phyloP scores from a whole-genome alignment of 164 flowering plant genomes.

The Magnolia officinalis region DNA sequence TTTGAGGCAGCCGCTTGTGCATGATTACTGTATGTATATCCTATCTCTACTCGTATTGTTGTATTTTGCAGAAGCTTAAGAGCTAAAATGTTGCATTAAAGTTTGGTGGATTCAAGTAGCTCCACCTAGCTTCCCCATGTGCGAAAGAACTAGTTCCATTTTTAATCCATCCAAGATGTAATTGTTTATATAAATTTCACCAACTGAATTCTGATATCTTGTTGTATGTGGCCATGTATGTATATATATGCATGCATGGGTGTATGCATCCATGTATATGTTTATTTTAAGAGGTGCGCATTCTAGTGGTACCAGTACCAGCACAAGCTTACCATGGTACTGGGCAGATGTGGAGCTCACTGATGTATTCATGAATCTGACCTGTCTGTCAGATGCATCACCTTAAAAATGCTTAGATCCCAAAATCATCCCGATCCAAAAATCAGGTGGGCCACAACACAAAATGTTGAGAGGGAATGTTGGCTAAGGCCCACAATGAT shows the following conservation, averaged over 20 bases:
- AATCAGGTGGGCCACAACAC: too few species aligned
- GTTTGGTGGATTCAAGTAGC: neutral
- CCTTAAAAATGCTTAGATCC: too few species aligned
- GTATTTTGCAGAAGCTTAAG: neutral
- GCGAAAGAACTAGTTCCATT: neutral
- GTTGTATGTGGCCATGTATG: neutral
- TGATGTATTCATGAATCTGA: too few species aligned
- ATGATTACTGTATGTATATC: slow-evolving; percentile 8
- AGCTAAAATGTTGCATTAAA: neutral
- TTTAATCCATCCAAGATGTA: neutral
- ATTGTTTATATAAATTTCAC: neutral
- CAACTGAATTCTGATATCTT: neutral
- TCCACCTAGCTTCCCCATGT: neutral
- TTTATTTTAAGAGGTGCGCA: neutral
- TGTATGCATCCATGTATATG: neutral
- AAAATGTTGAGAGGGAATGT: too few species aligned
- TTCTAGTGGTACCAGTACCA: neutral
- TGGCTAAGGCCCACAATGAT: too few species aligned
- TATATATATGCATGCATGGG: neutral
- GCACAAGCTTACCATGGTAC: too few species aligned
- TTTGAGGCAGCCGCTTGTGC: slow-evolving; percentile 66
- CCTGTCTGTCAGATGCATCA: too few species aligned
- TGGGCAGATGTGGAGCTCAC: too few species aligned
- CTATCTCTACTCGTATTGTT: neutral
- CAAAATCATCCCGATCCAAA: too few species aligned